These are phyloP conservation scores for Colletotrichum lupini DNA, from an alignment of 2,329 filamentous ascomycete genomes.

Conservation along the genomic window DNA sequence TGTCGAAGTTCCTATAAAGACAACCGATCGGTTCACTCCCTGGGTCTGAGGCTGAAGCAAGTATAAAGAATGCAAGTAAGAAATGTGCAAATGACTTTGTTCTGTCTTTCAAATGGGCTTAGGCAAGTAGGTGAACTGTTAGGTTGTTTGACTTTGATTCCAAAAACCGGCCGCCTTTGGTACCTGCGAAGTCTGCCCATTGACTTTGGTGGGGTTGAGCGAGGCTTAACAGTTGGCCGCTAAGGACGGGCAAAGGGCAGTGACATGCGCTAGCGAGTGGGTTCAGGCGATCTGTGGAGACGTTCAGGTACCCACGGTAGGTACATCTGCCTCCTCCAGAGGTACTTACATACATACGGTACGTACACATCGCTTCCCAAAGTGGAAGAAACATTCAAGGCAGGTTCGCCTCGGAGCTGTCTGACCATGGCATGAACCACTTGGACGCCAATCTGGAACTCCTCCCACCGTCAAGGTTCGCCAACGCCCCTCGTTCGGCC, in stretches of 20 bases:
- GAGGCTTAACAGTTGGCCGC: neutral
- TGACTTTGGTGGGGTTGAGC: neutral
- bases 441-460: conserved; percentile 12
- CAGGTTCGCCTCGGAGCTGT: neutral
- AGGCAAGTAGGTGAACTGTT: too few species aligned
- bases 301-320: neutral
- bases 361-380: neutral
- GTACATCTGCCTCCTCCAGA: neutral
- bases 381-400: neutral
- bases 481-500: neutral
- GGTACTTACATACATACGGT: neutral
- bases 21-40: neutral
- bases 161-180: too few species aligned
- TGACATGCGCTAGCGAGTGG: neutral
- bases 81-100: too few species aligned
- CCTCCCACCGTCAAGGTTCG: conserved; percentile 2
- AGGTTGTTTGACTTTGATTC: too few species aligned
- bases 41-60: neutral
- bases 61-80: too few species aligned
- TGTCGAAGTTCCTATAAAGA: neutral
- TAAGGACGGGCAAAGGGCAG: neutral
- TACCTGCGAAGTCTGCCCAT: neutral
- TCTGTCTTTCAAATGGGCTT: too few species aligned
- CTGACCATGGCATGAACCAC: conserved; percentile 27
- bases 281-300: neutral